Percentiles rank a stretch among this genome's conserved stretches.
These are phyloP conservation scores for Nannochloropsis gaditana DNA, from an alignment of 108 stramenopile species.

Conservation along the genomic window DNA sequence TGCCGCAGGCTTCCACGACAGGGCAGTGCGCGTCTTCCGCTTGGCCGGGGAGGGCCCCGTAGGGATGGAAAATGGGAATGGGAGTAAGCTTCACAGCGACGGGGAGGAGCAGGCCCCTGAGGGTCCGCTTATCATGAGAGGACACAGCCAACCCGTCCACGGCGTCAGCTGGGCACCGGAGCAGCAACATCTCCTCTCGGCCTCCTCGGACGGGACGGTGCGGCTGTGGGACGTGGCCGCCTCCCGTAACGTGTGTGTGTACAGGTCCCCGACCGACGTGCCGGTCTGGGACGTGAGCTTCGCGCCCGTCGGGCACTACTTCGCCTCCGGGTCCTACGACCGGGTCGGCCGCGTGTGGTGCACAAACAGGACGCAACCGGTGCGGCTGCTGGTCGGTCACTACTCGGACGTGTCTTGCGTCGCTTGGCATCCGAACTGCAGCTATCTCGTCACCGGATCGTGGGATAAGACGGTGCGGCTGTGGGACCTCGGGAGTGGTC, in stretches of 20 bases:
- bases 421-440: slow-evolving; percentile 86
- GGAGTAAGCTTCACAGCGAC: not conserved
- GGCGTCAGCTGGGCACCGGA: slow-evolving; percentile 40
- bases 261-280: slow-evolving; percentile 27
- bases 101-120: not conserved
- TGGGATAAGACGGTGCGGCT: slow-evolving; percentile 85
- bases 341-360: slow-evolving; percentile 85
- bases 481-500: slow-evolving; percentile 84
- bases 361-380: slow-evolving; percentile 73
- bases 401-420: slow-evolving; percentile 75
- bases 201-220: slow-evolving; percentile 45
- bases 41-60: slow-evolving; percentile 34
- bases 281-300: slow-evolving; percentile 53
- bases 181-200: slow-evolving; percentile 39
- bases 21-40: slow-evolving; percentile 47
- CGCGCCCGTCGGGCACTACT: slow-evolving; percentile 80
- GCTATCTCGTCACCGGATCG: slow-evolving; percentile 80
- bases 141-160: slow-evolving; percentile 29
- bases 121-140: slow-evolving; percentile 15
- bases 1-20: slow-evolving; percentile 55
- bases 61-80: slow-evolving; percentile 25
- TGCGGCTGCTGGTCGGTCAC: slow-evolving; percentile 88
- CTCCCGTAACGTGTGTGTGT: slow-evolving; percentile 24
- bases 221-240: slow-evolving; percentile 51
- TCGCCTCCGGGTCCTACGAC: slow-evolving; percentile 84